Evolutionary conservation across 805 yeast species (phyloP).

Genomic region (Alloascoidea hylecoeti): DNA sequence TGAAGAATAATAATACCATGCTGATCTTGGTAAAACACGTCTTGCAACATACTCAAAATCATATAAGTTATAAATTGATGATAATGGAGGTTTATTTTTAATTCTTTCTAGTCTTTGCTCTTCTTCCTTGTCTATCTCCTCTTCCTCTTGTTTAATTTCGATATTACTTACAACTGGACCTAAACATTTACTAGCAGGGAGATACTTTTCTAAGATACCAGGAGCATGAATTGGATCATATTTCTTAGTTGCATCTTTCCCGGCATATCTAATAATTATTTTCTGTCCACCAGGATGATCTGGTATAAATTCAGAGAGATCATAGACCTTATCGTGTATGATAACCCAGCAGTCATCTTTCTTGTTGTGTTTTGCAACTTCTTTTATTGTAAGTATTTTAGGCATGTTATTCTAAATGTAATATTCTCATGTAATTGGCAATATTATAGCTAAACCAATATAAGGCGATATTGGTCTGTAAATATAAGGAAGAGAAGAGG

Average conservation of each 20-base stretch:
- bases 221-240: slow-evolving; percentile 86
- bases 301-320: slow-evolving; percentile 48
- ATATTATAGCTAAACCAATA: too few relatives aligned
- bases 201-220: slow-evolving; percentile 59
- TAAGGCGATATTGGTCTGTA: too few relatives aligned
- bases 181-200: slow-evolving; percentile 44
- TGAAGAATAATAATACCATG: slow-evolving; percentile 88
- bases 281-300: slow-evolving; percentile 52
- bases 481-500: too few relatives aligned
- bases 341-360: slow-evolving; percentile 73
- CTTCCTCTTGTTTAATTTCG: slow-evolving; percentile 14
- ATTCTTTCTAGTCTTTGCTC: slow-evolving; percentile 24
- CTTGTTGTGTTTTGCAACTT: slow-evolving; percentile 37
- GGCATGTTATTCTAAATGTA: too few relatives aligned
- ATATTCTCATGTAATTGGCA: too few relatives aligned
- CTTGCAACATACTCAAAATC: slow-evolving; percentile 87
- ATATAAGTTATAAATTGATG: slow-evolving; percentile 58
- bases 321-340: slow-evolving; percentile 66
- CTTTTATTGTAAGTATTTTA: slow-evolving; percentile 19
- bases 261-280: slow-evolving; percentile 42
- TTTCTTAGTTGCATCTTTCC: slow-evolving; percentile 68
- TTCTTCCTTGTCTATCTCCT: slow-evolving; percentile 26
- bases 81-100: slow-evolving; percentile 51
- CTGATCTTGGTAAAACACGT: slow-evolving; percentile 58
- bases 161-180: slow-evolving; percentile 28